Conservation (phyloP, 345 rosid species). For the Aquilaria yunnanensis region DNA sequence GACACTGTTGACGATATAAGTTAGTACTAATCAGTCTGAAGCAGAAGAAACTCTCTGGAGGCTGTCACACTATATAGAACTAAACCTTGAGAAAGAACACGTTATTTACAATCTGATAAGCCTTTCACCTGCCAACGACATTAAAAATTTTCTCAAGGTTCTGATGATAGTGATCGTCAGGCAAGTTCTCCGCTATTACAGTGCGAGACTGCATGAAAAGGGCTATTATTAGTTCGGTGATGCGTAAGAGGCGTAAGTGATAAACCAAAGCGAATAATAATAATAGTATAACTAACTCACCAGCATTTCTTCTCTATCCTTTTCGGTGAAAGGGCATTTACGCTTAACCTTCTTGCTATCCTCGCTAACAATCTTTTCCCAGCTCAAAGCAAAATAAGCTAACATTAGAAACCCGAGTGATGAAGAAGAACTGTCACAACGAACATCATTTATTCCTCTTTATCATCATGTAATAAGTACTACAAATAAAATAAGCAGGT, state of each 20-base stretch:
- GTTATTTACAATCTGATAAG: not conserved
- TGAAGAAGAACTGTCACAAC: not conserved
- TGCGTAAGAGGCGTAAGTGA: too few species aligned
- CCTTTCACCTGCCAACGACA: slow-evolving; percentile 65
- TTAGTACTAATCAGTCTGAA: too few species aligned
- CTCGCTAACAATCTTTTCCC: slow-evolving; percentile 56
- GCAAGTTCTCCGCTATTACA: slow-evolving; percentile 88
- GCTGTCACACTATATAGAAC: too few species aligned
- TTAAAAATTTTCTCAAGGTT: slow-evolving; percentile 82
- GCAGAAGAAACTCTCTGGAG: too few species aligned
- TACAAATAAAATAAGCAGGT: too few species aligned
- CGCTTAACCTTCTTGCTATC: slow-evolving; percentile 82
- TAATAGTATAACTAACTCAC: too few species aligned
- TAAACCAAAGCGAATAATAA: too few species aligned
- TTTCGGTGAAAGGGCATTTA: slow-evolving; percentile 62
- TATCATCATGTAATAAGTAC: too few species aligned
- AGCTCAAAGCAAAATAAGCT: not conserved
- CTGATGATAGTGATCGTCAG: slow-evolving; percentile 97
- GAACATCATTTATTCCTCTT: too few species aligned
- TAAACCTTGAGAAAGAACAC: too few species aligned
- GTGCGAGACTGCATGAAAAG: slow-evolving; percentile 56
- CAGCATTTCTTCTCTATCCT: slow-evolving; percentile 79
- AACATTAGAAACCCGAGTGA: not conserved
- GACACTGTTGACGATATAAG: slow-evolving; percentile 38
- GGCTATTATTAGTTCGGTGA: not conserved